Percentiles rank a stretch among this genome's conserved stretches.
These are phyloP conservation scores for Thymus quinquecostatus DNA, from an alignment of 257 asterid genomes.

Conservation along the genomic window DNA sequence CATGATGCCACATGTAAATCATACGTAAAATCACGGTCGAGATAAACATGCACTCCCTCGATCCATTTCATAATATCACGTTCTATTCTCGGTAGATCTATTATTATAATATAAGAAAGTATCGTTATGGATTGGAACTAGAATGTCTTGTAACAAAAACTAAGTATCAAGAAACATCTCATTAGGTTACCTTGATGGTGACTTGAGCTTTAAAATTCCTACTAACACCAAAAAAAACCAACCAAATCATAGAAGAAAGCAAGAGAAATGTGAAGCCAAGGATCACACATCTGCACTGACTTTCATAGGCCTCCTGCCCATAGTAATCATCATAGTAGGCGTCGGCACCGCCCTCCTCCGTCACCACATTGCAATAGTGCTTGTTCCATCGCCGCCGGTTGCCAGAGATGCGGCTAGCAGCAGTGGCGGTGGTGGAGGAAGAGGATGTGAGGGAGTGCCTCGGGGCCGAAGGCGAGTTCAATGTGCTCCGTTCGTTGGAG, in stretches of 20 bases:
- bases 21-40: no score
- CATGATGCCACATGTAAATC: background rate
- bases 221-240: constrained; percentile 57
- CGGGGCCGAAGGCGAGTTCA: constrained; percentile 52
- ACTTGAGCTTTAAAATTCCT: constrained; percentile 49
- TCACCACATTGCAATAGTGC: constrained; percentile 50
- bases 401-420: constrained; percentile 60
- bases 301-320: constrained; percentile 20
- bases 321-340: constrained; percentile 32
- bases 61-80: no score
- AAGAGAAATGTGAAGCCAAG: constrained; percentile 30
- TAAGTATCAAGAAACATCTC: background rate
- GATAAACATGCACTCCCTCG: no score
- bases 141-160: no score
- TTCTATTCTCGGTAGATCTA: no score
- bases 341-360: constrained; percentile 42
- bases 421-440: constrained; percentile 43
- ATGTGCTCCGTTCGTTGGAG: constrained; percentile 43
- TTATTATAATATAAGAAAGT: no score
- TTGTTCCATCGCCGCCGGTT: constrained; percentile 49
- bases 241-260: constrained; percentile 40
- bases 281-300: constrained; percentile 32
- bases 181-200: constrained; percentile 42
- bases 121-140: no score
- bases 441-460: constrained; percentile 50